Evolutionary conservation across 2,329 filamentous ascomycete genomes (phyloP), one percentile per base, ranked within the genome.

Genomic region (Stachybotrys elegans): DNA sequence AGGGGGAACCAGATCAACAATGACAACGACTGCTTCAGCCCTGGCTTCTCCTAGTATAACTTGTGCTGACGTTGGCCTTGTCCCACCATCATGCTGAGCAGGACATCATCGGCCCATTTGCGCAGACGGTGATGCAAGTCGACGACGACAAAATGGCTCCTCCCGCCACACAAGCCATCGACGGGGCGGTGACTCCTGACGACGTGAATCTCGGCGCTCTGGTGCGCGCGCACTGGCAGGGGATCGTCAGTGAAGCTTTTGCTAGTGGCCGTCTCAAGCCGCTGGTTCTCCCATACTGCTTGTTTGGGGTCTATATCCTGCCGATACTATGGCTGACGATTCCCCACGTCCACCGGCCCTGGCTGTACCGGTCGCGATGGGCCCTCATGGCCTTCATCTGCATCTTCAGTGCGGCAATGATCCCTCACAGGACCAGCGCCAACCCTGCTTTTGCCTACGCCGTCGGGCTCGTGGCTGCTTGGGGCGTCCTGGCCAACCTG

Each of bases 311-410:
- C 22, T 64, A 75, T 36, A 39, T 79, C 34, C 43, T 84, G 3
- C 75, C 77, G 0, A 58, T 71, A 1, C 49, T 78, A 4, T 84
- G 80, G 58, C 68, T 84, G 13, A 62, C 72, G 40, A 66, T 83
- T 47, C 76, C 78, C 2, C 78, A 83, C 52, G 65, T 59, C 23
- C 60, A 64, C 2, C 65, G 70, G 8, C 70, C 70, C 5, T 76
- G 72, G 72, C 51, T 81, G 11, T 77, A 76, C 51, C 62, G 54
- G 8, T 66, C 69, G 23, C 54, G 65, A 40, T 81, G 75, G 70
- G 59, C 70, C 12, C 66, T 83, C 17, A 60, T 76, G 43, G 67
- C 62, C 7, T 54, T 65, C 8, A 61, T 75, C 25, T 43, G 70
- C 22, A 55, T 52, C 16, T 71, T 76, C 47, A 71, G 80, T 50